These are phyloP conservation scores for Dioscorea zingiberensis DNA, from an alignment of 106 monocot genomes.

Conservation along the genomic window DNA sequence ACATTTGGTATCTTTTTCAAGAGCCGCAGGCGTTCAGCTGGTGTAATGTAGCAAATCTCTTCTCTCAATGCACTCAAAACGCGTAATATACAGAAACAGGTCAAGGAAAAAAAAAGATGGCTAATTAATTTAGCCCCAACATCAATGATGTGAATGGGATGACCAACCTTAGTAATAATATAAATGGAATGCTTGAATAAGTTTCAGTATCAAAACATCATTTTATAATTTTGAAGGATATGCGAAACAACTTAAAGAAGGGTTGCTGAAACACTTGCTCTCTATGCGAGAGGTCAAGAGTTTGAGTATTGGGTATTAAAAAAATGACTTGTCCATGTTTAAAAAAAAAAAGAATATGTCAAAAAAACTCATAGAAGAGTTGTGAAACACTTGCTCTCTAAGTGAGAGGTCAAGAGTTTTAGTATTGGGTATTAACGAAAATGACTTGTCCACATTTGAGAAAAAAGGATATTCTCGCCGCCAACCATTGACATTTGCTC, in stretches of 20 bases:
- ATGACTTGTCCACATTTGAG: too few relatives aligned
- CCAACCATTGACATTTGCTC: slow-evolving; percentile 82
- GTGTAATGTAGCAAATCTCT: slow-evolving; percentile 40
- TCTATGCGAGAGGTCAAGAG: not conserved
- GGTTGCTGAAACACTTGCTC: too few relatives aligned
- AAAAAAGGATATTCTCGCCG: slow-evolving; percentile 90
- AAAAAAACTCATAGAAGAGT: too few relatives aligned
- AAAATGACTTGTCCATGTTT: not conserved
- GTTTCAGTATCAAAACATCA: not conserved
- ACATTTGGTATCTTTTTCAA: slow-evolving; percentile 57
- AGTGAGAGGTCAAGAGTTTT: too few relatives aligned
- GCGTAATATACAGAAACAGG: slow-evolving; percentile 26
- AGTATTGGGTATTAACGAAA: too few relatives aligned
- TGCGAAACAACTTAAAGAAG: too few relatives aligned
- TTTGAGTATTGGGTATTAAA: not conserved
- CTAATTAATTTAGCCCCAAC: not conserved
- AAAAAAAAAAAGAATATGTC: too few relatives aligned
- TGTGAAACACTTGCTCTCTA: too few relatives aligned
- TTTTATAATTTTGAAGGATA: not conserved
- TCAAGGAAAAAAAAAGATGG: slow-evolving; percentile 43
- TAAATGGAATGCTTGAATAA: too few relatives aligned
- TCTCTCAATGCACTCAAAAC: slow-evolving; percentile 51
- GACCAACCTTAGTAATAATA: too few relatives aligned
- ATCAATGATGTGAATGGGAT: not conserved
- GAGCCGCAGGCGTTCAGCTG: slow-evolving; percentile 46